Base-by-base conservation (phyloP, 2,329 filamentous ascomycete species). In the Ascocoryne sarcoides region DNA sequence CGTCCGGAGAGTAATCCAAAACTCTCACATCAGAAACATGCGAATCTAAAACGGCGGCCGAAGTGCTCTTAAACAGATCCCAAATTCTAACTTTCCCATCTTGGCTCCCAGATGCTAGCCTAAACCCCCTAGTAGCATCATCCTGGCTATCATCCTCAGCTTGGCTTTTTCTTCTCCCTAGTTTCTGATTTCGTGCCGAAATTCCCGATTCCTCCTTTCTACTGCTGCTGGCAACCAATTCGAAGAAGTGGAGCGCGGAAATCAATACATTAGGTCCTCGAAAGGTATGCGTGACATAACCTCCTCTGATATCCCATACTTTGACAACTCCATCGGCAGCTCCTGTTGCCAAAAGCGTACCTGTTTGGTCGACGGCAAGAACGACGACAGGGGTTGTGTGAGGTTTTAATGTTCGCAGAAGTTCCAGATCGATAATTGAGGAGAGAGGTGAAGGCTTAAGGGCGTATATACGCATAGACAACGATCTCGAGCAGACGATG, bases 1-100 rank as follows among this genome's bases (percentile, higher is more conserved):
- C 77, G 40, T 79, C 66, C 0, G 77, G 62, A 4, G 84, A 92
- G 60, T 84, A 98, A 53, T 92, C 84, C 36, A 98, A 62, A 38
- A 79, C 80, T 51, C 88, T 81, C n/a, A 98, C 85, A 50, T 96
- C 85, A 8, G 92, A 96, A 16, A 95, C 88, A 59, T 98, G 93
- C 1, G 88, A 92, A 45, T 96, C 88, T 21, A 95, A 69, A 14
- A 95, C 69, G 15, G 85, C 84, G 16, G 86, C 70, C 44, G 81
- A 80, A 48, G 76, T 84, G 41, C 85, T 76, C 65, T 86, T 93
- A 63, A 89, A 79, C 43, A 98, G 65, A 64, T 96, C 85, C 85
- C 89, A 98, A 16, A 98, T 75, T 15, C 85, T 75, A 39, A 98
- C 75, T 57, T 90, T 93, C 21, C 92, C 92, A 60, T 96, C 90